Percentiles rank a stretch among this genome's conserved stretches.
These are phyloP conservation scores for Entamoeba invadens DNA, from an alignment of 208 protist genomes.

Conservation along the genomic window DNA sequence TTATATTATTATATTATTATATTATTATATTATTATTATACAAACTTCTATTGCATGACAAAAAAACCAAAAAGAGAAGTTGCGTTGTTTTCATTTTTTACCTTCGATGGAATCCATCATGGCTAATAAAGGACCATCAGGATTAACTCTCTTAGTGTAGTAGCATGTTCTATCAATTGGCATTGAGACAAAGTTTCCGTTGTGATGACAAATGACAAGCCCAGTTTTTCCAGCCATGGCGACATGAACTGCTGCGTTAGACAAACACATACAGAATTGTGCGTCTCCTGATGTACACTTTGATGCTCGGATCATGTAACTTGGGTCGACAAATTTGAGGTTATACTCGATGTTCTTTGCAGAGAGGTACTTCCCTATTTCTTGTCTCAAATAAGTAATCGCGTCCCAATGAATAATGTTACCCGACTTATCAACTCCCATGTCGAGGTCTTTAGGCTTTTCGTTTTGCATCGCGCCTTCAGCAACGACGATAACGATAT, in stretches of 20 bases:
- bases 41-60: too few relatives aligned
- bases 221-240: neutral
- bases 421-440: neutral
- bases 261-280: neutral
- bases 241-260: neutral
- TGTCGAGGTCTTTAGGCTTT: neutral
- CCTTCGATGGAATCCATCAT: neutral
- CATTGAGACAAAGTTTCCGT: neutral
- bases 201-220: neutral
- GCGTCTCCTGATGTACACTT: neutral
- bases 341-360: neutral
- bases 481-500: neutral
- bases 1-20: too few relatives aligned
- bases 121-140: neutral
- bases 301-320: neutral
- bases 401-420: neutral
- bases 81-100: neutral
- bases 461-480: neutral
- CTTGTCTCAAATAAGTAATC: neutral
- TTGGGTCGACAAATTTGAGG: neutral
- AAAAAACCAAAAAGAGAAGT: too few relatives aligned
- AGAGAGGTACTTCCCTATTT: neutral
- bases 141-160: neutral
- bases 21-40: too few relatives aligned
- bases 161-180: neutral